phyloP scores from a whole-genome alignment of 2,329 filamentous ascomycete species.

The Aspergillus felis region DNA sequence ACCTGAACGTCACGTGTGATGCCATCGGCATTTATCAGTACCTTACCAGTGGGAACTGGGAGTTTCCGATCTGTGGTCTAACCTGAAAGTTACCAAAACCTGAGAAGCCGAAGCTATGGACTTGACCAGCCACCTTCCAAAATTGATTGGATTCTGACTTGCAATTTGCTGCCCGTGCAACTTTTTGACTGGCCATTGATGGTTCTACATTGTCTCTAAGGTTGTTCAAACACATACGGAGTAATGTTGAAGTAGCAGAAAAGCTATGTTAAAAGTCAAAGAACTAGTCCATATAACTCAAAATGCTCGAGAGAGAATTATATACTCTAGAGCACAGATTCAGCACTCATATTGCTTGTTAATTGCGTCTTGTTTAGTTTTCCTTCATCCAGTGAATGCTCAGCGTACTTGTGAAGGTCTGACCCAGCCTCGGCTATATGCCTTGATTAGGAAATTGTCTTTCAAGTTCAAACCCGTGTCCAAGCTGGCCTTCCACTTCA shows the following conservation, averaged over 20 bases:
- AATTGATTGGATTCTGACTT: neutral
- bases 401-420: slow-evolving; percentile 10
- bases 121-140: neutral
- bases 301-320: neutral
- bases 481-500: neutral
- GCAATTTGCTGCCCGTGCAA: neutral
- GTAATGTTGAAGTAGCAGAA: neutral
- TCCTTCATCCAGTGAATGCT: neutral
- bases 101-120: neutral
- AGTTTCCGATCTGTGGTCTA: neutral
- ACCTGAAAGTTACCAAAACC: neutral
- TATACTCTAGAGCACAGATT: neutral
- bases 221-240: neutral
- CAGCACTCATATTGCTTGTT: neutral
- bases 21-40: neutral
- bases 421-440: slow-evolving; percentile 18
- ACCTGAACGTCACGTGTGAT: neutral
- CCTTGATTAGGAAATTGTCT: slow-evolving; percentile 13
- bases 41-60: neutral
- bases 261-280: neutral
- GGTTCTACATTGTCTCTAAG: neutral
- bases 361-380: neutral
- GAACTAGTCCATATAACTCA: neutral
- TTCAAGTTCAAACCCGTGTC: neutral
- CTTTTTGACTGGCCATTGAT: neutral